A percentile compares a stretch with the other conserved stretches of the same genome.
phyloP scores from a whole-genome alignment of 257 asterid genomes.

The Osmanthus fragrans region DNA sequence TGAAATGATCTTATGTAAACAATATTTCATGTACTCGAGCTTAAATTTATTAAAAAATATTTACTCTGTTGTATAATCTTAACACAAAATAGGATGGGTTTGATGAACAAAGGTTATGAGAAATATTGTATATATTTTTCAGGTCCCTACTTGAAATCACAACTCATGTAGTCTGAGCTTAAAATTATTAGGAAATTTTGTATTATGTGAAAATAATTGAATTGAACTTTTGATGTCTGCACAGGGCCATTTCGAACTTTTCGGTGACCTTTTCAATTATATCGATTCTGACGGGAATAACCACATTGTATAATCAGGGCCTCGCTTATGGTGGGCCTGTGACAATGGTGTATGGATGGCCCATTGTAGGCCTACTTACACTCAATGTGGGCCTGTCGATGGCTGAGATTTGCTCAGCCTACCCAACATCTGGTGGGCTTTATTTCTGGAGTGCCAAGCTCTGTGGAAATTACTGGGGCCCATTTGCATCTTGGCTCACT shows the following conservation, averaged over 20 bases:
- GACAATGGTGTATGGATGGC: conserved; percentile 65
- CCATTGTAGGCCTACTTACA: conserved; percentile 48
- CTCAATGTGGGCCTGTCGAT: conserved; percentile 47
- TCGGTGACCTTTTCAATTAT: conserved; percentile 56
- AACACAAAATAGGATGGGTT: not conserved
- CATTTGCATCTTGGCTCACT: conserved; percentile 62
- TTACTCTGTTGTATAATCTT: not conserved
- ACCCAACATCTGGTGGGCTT: conserved; percentile 67
- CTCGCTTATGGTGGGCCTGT: conserved; percentile 51
- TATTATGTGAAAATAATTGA: not conserved
- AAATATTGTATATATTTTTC: not conserved
- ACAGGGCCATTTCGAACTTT: conserved; percentile 50
- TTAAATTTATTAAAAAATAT: no score
- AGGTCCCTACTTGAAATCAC: not conserved
- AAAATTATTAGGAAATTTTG: not conserved
- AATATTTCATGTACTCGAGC: no score
- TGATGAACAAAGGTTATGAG: not conserved
- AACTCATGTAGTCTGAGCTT: not conserved
- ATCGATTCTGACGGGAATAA: conserved; percentile 43
- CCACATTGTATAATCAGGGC: conserved; percentile 48
- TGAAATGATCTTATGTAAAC: no score
- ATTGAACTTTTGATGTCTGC: not conserved
- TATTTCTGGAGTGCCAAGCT: conserved; percentile 64
- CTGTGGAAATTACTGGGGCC: conserved; percentile 44
- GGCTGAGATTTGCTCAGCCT: conserved; percentile 71